Evolutionary conservation across 2,329 filamentous ascomycete species (phyloP), one percentile per base, ranked within the genome.

Genomic region (Metarhizium anisopliae): DNA sequence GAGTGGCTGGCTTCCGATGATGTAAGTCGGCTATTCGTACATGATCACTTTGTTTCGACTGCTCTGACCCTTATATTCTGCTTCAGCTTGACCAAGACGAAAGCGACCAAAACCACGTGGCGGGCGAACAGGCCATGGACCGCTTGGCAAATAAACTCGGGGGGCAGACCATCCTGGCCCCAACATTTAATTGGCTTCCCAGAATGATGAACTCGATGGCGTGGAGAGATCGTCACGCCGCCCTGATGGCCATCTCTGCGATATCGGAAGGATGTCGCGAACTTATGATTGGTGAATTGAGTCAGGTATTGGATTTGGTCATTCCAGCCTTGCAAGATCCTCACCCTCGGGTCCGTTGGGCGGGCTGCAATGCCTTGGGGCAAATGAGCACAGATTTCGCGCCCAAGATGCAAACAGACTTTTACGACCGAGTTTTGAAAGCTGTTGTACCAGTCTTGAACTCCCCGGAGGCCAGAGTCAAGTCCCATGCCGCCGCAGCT

Each of bases 341-440:
- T 43, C 94, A 99, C 68, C 89, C 94, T 45, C 89, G 94, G 67
- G 94, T 99, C 55, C 87, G 93, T 65, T 99, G 95, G 86, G 94
- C 94, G 53, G 94, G 92, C 38, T 99, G 94, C 77, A 97, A 99
- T 68, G 94, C 94, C 47, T 81, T 99, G n/a, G 94, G 94, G 32
- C 94, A 99, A 72, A 99, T 99, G 94, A 97, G 93, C 75, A 99
- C 94, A 36, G 94, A 99, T 68, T 99, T 99, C 70, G 93, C 95
- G 13, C 92, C 92, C 13, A 95, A 89, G 11, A 97, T 99, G 93
- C 94, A 99, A 72, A 88, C 90, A 62, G 94, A 96, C 65, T 95
- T 95, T 71, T 94, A 96, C 70, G 83, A 89, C 60, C 80, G 86
- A 49, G 89, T 99, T 16, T 80, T 99, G 53, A 90, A 86, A 63